Percentiles rank a stretch among this genome's conserved stretches.
Evolutionary conservation across 148 eudicot genomes (phyloP).

Genomic region (Camellia granthamiana): DNA sequence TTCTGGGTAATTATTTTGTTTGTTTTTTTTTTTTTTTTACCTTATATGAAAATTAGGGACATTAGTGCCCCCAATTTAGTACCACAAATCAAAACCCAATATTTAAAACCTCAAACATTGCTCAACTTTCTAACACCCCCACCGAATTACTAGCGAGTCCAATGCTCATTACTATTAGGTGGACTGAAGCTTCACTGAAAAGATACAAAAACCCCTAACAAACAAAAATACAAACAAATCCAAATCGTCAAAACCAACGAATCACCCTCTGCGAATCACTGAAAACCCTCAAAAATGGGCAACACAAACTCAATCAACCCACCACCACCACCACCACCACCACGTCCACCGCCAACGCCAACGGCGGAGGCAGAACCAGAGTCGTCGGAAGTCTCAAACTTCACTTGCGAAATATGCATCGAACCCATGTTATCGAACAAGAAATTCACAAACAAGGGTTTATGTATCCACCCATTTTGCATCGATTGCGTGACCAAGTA

Average conservation of each 20-base stretch:
- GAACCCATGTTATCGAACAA: conserved; percentile 25
- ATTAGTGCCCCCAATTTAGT: too few species aligned
- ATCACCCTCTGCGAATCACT: not conserved
- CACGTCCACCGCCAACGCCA: too few species aligned
- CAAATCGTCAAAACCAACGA: not conserved
- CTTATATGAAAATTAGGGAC: too few species aligned
- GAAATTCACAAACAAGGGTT: conserved; percentile 19
- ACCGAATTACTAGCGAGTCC: too few species aligned
- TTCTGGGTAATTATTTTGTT: too few species aligned
- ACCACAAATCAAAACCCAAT: too few species aligned
- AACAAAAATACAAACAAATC: not conserved
- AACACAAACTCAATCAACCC: not conserved
- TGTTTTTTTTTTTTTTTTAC: too few species aligned
- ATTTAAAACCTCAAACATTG: too few species aligned
- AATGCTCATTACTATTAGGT: too few species aligned
- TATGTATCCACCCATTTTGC: conserved; percentile 42
- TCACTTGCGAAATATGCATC: conserved; percentile 49
- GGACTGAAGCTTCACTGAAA: too few species aligned
- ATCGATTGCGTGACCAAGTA: conserved; percentile 33
- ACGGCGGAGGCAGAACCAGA: not conserved
- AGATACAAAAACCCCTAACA: too few species aligned
- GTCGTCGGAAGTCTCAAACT: not conserved
- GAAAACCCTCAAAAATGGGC: not conserved
- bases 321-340: not conserved
- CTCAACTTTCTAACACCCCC: too few species aligned